Percentiles rank a stretch among this genome's conserved stretches.
Conservation (phyloP, 768 basidiomycete genomes). For the Tricholoma sp. region DNA sequence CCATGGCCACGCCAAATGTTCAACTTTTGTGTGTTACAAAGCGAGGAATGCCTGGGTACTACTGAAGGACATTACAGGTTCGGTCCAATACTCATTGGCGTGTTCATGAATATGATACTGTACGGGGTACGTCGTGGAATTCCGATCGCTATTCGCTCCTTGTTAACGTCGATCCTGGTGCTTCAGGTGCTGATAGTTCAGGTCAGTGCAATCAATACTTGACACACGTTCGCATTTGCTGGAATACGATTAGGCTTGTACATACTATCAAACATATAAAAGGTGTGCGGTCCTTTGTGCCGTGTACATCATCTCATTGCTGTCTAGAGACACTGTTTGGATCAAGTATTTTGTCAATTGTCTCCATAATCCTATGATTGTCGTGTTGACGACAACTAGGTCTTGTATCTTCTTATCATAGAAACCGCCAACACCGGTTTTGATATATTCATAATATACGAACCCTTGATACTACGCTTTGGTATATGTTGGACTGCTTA, state of each 20-base stretch:
- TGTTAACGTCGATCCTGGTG: neutral
- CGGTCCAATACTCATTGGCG: neutral
- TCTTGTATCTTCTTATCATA: conserved; percentile 28
- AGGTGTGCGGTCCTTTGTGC: conserved; percentile 14
- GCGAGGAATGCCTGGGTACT: neutral
- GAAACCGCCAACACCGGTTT: conserved; percentile 33
- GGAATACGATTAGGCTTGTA: conserved; percentile 18
- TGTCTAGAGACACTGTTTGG: neutral
- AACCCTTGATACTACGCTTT: conserved; percentile 33
- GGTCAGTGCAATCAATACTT: conserved; percentile 1
- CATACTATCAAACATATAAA: conserved; percentile 31
- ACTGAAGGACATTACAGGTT: neutral
- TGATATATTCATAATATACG: conserved; percentile 33
- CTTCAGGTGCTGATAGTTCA: conserved; percentile 10
- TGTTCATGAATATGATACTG: conserved; percentile 14
- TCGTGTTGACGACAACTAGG: conserved; percentile 10
- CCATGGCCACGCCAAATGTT: neutral
- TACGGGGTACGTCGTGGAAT: conserved; percentile 23
- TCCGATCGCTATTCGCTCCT: neutral
- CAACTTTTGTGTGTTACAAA: neutral
- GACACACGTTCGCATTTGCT: neutral
- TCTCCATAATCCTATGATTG: neutral
- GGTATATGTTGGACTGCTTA: conserved; percentile 17
- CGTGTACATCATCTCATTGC: neutral
- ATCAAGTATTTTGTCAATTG: conserved; percentile 23